Conservation (phyloP, 352 stramenopile genomes). For the Pythium phragmiticola region DNA sequence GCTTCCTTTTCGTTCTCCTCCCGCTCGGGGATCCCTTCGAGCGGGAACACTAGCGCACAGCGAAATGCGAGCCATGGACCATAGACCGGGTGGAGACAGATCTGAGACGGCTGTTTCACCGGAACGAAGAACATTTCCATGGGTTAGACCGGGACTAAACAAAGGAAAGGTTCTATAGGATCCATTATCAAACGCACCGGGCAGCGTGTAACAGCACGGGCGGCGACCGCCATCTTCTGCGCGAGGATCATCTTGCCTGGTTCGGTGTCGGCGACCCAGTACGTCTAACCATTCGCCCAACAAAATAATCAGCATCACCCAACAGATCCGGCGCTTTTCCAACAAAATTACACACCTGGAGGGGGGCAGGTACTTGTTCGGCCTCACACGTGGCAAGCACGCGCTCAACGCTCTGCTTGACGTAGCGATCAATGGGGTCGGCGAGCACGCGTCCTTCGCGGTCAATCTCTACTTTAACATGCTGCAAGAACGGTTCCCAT, state of each 20-base stretch:
- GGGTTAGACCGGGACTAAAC: neutral
- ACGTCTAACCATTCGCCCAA: slow-evolving; percentile 34
- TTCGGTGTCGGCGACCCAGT: slow-evolving; percentile 65
- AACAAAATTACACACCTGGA: slow-evolving; percentile 20
- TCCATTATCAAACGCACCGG: slow-evolving; percentile 26
- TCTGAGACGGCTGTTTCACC: slow-evolving; percentile 42
- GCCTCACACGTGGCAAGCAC: slow-evolving; percentile 30
- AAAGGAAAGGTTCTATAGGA: neutral
- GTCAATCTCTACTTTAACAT: slow-evolving; percentile 28
- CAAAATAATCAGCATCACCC: neutral
- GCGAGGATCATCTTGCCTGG: slow-evolving; percentile 75
- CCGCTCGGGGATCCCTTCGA: slow-evolving; percentile 29
- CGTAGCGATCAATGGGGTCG: slow-evolving; percentile 60
- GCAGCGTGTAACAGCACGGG: slow-evolving; percentile 44
- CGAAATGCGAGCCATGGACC: slow-evolving; percentile 72
- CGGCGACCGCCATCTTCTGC: slow-evolving; percentile 63
- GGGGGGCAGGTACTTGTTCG: slow-evolving; percentile 22
- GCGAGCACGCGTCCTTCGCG: slow-evolving; percentile 34
- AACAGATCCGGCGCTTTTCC: neutral
- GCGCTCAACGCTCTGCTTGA: slow-evolving; percentile 39
- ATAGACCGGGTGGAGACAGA: slow-evolving; percentile 58
- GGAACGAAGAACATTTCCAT: slow-evolving; percentile 3
- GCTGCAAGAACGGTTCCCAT: slow-evolving; percentile 52
- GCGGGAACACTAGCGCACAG: slow-evolving; percentile 51
- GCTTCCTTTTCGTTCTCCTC: slow-evolving; percentile 8